A percentile compares a stretch with the other conserved stretches of the same genome.
Conservation (phyloP, 1,139 yeast species). For the Kodamaea sp. region DNA sequence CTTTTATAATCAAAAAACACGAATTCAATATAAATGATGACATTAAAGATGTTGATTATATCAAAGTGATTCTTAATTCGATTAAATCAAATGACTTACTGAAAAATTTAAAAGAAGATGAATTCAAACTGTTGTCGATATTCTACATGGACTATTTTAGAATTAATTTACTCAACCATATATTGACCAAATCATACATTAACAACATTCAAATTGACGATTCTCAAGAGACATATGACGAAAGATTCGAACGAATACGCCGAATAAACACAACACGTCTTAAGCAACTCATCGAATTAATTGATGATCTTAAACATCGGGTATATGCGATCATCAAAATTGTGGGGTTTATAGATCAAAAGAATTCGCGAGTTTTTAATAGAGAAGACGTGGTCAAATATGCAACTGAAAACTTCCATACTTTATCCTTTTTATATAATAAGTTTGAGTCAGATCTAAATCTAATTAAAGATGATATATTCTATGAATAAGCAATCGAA, state of each 20-base stretch:
- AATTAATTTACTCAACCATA: conserved; percentile 10
- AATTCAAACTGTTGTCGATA: neutral
- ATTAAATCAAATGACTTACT: conserved; percentile 1
- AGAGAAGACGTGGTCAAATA: conserved; percentile 13
- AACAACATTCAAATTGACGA: neutral
- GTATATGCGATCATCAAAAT: conserved; percentile 9
- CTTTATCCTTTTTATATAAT: conserved; percentile 12
- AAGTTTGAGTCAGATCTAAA: conserved; percentile 11
- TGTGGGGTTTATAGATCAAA: conserved; percentile 7
- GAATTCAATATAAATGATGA: neutral
- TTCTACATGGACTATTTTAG: conserved; percentile 14
- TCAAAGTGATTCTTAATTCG: conserved; percentile 1
- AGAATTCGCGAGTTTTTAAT: conserved; percentile 7
- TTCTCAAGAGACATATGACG: neutral
- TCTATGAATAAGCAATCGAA: conserved; percentile 8
- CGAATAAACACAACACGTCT: conserved; percentile 6
- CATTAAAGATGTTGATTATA: neutral
- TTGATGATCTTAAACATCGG: conserved; percentile 10
- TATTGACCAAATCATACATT: conserved; percentile 7
- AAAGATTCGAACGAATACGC: conserved; percentile 3
- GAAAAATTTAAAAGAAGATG: neutral
- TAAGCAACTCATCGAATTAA: conserved; percentile 7
- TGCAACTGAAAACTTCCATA: conserved; percentile 14
- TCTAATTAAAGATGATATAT: conserved; percentile 14
- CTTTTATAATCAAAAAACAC: neutral